Conservation (phyloP, 2,329 filamentous ascomycete genomes). For the Arthroderma uncinatum region DNA sequence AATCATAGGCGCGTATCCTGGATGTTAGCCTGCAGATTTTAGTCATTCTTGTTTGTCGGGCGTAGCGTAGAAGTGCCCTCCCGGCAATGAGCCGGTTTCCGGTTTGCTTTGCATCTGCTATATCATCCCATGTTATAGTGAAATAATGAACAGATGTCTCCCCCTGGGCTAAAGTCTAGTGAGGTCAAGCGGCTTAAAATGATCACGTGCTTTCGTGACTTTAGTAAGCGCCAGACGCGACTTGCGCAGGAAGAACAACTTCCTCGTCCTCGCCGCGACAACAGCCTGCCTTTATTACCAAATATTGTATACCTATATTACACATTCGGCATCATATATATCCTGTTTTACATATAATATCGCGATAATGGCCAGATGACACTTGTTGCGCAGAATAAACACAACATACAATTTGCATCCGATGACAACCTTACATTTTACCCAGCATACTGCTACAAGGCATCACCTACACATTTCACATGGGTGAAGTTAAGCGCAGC, state of each 20-base stretch:
- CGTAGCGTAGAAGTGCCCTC: neutral
- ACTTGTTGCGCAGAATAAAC: neutral
- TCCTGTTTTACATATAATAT: neutral
- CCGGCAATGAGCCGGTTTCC: neutral
- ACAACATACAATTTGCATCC: neutral
- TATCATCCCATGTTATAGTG: neutral
- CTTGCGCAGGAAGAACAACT: no score
- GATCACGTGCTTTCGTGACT: neutral
- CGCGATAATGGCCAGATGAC: conserved; percentile 1
- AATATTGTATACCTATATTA: no score
- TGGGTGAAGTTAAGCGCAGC: conserved; percentile 52
- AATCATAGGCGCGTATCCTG: neutral
- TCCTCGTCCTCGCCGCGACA: no score
- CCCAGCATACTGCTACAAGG: conserved; percentile 48
- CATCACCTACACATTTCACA: conserved; percentile 49
- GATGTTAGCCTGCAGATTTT: neutral
- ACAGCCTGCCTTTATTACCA: no score
- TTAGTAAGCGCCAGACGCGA: neutral
- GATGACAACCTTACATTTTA: conserved; percentile 35
- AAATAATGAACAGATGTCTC: no score
- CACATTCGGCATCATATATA: no score
- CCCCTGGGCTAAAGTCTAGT: no score
- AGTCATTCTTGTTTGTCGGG: neutral
- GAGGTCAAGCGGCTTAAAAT: no score
- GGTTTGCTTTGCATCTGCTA: neutral